Percentiles rank a stretch among this genome's conserved stretches.
These are phyloP conservation scores for Parietaria judaica DNA, from an alignment of 306 rosid species.

Conservation along the genomic window DNA sequence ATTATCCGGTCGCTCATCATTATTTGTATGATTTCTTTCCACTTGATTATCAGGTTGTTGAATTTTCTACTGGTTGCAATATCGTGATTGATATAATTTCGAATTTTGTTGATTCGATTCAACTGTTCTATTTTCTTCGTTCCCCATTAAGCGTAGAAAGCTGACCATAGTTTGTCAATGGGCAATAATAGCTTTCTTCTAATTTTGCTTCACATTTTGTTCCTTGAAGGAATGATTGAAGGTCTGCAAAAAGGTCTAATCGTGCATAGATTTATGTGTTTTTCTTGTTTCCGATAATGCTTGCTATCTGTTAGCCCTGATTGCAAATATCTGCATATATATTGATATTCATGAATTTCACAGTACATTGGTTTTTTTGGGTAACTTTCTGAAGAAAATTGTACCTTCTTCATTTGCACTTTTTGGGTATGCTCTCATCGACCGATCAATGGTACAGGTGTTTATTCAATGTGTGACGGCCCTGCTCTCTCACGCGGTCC, in stretches of 20 bases:
- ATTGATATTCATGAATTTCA: too few relatives aligned
- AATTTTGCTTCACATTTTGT: background rate
- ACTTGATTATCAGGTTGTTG: background rate
- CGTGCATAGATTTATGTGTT: background rate
- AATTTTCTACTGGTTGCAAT: background rate
- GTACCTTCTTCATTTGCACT: background rate
- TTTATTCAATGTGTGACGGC: constrained; percentile 83
- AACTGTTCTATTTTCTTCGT: background rate
- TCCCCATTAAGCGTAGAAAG: too few relatives aligned
- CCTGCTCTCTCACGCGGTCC: constrained; percentile 95
- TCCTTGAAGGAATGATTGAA: background rate
- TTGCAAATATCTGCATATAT: too few relatives aligned
- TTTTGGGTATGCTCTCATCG: constrained; percentile 4
- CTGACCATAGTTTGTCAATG: background rate
- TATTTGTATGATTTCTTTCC: constrained; percentile 39
- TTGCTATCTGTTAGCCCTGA: background rate
- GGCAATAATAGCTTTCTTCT: background rate
- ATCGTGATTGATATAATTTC: background rate
- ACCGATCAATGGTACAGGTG: constrained; percentile 46
- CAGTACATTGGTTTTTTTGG: too few relatives aligned
- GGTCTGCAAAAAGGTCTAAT: background rate
- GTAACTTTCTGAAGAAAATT: too few relatives aligned
- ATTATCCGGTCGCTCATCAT: constrained; percentile 72
- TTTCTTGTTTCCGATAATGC: background rate
- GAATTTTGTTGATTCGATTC: background rate